Evolutionary conservation across 192 early-diverging fungal species (phyloP).

Genomic region (Spizellomyces punctatus): DNA sequence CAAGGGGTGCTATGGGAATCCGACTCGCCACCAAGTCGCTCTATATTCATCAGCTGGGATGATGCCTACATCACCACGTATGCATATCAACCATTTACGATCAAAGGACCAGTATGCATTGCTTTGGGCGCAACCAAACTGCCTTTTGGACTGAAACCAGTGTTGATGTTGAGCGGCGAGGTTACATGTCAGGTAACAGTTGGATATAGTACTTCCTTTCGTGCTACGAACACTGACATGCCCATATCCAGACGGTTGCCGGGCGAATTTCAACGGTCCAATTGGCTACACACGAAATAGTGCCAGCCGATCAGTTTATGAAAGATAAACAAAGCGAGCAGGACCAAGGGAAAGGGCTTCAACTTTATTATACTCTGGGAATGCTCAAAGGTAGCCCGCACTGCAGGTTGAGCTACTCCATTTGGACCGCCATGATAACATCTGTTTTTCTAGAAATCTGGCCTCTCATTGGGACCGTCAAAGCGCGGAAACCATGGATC

Average conservation of each 20-base stretch:
- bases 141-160: constrained; percentile 51
- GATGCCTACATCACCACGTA: constrained; percentile 48
- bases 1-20: constrained; percentile 53
- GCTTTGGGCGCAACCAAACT: constrained; percentile 47
- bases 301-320: constrained; percentile 27
- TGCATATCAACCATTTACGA: constrained; percentile 41
- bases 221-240: too few relatives aligned
- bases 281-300: constrained; percentile 43
- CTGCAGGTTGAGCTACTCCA: neutral
- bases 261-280: constrained; percentile 42
- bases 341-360: constrained; percentile 47
- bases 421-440: neutral
- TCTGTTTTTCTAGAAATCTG: constrained; percentile 41
- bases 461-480: constrained; percentile 28
- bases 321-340: constrained; percentile 36
- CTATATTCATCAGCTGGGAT: constrained; percentile 50
- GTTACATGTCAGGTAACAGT: constrained; percentile 48
- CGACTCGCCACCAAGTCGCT: constrained; percentile 11
- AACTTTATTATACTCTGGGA: constrained; percentile 48
- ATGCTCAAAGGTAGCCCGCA: constrained; percentile 37
- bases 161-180: constrained; percentile 38
- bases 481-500: constrained; percentile 43
- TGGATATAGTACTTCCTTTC: too few relatives aligned
- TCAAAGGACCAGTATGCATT: constrained; percentile 44
- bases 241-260: constrained; percentile 32